These are phyloP conservation scores for Kurtzmaniella quercitrusa DNA, from an alignment of 1,139 yeast genomes.

Conservation along the genomic window DNA sequence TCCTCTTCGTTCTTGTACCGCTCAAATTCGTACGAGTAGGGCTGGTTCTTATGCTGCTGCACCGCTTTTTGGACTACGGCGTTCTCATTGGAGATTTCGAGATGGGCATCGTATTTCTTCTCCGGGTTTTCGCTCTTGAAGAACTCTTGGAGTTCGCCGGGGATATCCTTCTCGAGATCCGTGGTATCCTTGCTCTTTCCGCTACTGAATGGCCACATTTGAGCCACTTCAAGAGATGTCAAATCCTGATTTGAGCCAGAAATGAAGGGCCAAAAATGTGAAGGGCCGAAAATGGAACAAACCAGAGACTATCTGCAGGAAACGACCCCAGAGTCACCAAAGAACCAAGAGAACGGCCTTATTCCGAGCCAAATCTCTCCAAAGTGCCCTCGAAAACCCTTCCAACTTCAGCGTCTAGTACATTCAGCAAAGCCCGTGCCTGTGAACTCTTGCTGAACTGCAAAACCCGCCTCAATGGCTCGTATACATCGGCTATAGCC, in stretches of 20 bases:
- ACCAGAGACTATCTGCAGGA: no score
- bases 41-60: not conserved
- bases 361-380: conserved; percentile 17
- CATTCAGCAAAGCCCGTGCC: conserved; percentile 17
- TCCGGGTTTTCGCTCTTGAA: conserved; percentile 31
- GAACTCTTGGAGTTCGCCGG: conserved; percentile 25
- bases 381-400: conserved; percentile 38
- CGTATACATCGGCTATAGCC: conserved; percentile 23
- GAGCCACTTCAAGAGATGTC: not conserved
- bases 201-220: conserved; percentile 24
- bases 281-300: no score
- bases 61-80: not conserved
- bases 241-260: not conserved
- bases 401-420: conserved; percentile 33
- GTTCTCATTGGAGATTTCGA: conserved; percentile 16
- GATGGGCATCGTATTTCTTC: conserved; percentile 18
- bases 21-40: conserved; percentile 27
- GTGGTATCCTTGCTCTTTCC: conserved; percentile 16
- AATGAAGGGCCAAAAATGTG: no score
- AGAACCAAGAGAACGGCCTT: not conserved
- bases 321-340: no score
- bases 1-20: conserved; percentile 28
- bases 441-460: conserved; percentile 7
- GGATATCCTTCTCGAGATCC: conserved; percentile 30
- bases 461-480: conserved; percentile 11